These are phyloP conservation scores for Epichloe glyceriae DNA, from an alignment of 2,329 filamentous ascomycete species.

Conservation along the genomic window DNA sequence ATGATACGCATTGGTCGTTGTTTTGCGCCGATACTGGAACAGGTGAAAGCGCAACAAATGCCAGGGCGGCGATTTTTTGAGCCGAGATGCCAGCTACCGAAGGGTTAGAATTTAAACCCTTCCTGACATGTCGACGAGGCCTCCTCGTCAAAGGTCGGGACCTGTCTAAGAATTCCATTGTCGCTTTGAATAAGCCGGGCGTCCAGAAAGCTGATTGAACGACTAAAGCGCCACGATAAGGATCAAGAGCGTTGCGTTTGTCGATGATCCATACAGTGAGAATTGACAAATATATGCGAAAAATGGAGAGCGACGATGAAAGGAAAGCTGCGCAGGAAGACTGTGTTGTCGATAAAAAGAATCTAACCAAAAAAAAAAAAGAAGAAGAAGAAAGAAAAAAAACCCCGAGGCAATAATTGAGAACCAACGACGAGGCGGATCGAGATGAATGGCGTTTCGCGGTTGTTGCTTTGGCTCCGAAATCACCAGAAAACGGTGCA, in stretches of 20 bases:
- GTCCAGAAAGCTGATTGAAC: not conserved
- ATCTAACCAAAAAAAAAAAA: constrained; percentile 19
- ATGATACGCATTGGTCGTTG: constrained; percentile 43
- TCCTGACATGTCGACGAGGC: not conserved
- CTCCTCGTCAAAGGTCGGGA: not conserved
- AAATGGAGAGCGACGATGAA: constrained; percentile 2
- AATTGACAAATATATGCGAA: not conserved
- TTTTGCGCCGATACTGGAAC: constrained; percentile 23
- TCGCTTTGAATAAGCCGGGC: not conserved
- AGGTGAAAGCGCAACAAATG: constrained; percentile 16
- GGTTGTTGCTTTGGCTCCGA: not conserved
- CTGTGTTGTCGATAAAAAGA: constrained; percentile 16
- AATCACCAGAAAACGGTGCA: not conserved
- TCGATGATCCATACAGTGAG: constrained; percentile 4
- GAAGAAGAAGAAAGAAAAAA: constrained; percentile 14
- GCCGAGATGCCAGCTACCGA: not conserved
- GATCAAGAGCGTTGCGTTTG: not conserved
- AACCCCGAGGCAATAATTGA: not conserved
- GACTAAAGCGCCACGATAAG: not conserved
- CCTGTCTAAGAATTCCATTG: not conserved
- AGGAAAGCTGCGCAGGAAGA: constrained; percentile 12
- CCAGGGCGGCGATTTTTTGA: constrained; percentile 8
- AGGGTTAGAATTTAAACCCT: not conserved
- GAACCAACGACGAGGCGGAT: not conserved
- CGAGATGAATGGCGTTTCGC: not conserved